Base-by-base conservation (phyloP, 306 rosid genomes). In the Cicer cuneatum region DNA sequence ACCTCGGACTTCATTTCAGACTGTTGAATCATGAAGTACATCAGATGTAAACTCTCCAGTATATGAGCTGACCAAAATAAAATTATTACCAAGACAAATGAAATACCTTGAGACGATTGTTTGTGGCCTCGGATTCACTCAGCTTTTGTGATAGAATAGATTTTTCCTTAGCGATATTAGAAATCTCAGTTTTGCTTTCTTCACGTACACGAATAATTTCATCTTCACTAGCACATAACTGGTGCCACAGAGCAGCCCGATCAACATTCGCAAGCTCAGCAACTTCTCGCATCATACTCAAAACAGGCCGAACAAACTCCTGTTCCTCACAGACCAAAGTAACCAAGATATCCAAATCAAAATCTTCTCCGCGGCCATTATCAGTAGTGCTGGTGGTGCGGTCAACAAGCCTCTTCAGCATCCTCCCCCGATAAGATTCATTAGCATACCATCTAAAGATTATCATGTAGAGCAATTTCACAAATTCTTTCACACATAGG, bases 161-260 rank as follows among this genome's bases (percentile, higher is more conserved):
- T 75, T 92, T 92, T 73, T 95, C 99, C 74, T 38, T 86, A 45
- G 75, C 84, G 87, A 85, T 78, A 71, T 73, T 85, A 49, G 96
- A 84, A 73, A 83, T 82, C 80, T 95, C 99, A 35, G 78, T 83
- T 85, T 89, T 89, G 84, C 74, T 80, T 85, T 90, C 96, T 66
- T 92, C 96, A 71, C 93, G 91, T 39, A 83, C 49, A 2, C 82
- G 92, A 41, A 87, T 67, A 66, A 89, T 92, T 80, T 95, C 99
- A 80, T 95, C 96, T 82, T 92, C 98, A 80, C 87, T 90, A 7
- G 98, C 90, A 79, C 98, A 95, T 77, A 95, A 81, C 84, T 92
- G 96, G 79, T 95, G 98, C 99, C 98, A 92, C 59, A 92, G 88
- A 71, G 97, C 97, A 74, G 98, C 96, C 66, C 99, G 90, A 77